A percentile compares a stretch with the other conserved stretches of the same genome.
These are phyloP conservation scores for Paramecium tetraurelia DNA, from an alignment of 73 alveolate species.

Conservation along the genomic window DNA sequence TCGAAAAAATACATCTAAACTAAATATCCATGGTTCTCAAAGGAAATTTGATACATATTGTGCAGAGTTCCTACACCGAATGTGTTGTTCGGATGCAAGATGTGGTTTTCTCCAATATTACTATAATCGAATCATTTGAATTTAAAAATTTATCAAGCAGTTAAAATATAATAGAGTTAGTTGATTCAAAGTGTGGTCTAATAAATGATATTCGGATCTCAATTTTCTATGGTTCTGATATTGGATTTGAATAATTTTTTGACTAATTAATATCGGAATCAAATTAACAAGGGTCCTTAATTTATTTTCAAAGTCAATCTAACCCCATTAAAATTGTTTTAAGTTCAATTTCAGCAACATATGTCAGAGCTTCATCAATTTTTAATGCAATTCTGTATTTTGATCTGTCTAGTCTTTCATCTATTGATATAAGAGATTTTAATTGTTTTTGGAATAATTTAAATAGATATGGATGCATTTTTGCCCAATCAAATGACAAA, in stretches of 20 bases:
- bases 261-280: not conserved
- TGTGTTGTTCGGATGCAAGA: not conserved
- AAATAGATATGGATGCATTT: not conserved
- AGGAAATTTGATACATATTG: too few species aligned
- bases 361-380: too few species aligned
- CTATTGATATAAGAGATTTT: not conserved
- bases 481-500: not conserved
- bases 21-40: too few species aligned
- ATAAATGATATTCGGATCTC: not conserved
- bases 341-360: too few species aligned
- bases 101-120: too few species aligned
- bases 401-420: too few species aligned
- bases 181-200: not conserved
- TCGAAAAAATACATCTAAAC: too few species aligned
- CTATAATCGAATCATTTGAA: not conserved
- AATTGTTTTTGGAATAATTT: not conserved
- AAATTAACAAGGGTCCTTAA: not conserved
- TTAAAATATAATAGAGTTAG: not conserved
- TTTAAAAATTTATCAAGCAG: too few species aligned
- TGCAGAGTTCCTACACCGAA: not conserved
- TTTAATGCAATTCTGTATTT: too few species aligned
- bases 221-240: too few species aligned
- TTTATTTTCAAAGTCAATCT: not conserved
- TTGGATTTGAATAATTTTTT: not conserved
- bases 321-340: not conserved